phyloP scores from a whole-genome alignment of 768 basidiomycete species.

The Tulasnella sp. region DNA sequence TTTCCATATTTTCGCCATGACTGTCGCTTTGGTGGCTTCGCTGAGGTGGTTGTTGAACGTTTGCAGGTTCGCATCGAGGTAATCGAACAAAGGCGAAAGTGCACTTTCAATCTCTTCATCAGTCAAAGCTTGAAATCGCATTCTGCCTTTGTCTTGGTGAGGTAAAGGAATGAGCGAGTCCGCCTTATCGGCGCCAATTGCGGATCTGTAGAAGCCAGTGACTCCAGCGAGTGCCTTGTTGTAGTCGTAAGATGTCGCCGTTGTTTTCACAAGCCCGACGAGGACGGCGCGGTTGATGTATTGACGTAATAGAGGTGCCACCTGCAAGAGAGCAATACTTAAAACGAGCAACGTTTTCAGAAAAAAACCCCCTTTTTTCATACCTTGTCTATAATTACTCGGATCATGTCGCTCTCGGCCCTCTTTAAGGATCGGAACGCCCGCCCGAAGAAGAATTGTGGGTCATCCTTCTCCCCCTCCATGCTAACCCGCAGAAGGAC shows the following conservation, averaged over 20 bases:
- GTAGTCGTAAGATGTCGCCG: slow-evolving; percentile 69
- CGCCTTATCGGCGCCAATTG: slow-evolving; percentile 60
- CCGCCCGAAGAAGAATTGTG: slow-evolving; percentile 95
- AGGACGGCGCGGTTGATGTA: slow-evolving; percentile 77
- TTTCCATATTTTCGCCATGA: slow-evolving; percentile 95
- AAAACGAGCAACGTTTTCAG: too few relatives aligned
- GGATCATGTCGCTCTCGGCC: slow-evolving; percentile 92
- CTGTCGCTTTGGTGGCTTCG: slow-evolving; percentile 82
- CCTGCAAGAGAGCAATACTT: slow-evolving; percentile 52
- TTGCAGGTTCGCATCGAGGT: slow-evolving; percentile 91
- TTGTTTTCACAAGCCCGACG: slow-evolving; percentile 72
- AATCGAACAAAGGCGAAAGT: slow-evolving; percentile 90
- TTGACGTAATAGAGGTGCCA: slow-evolving; percentile 90
- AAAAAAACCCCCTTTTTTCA: too few relatives aligned
- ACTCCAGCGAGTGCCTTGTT: slow-evolving; percentile 87
- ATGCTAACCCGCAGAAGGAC: slow-evolving; percentile 89
- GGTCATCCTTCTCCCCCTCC: slow-evolving; percentile 99
- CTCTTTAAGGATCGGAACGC: slow-evolving; percentile 93
- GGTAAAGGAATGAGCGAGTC: slow-evolving; percentile 83
- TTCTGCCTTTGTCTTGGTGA: slow-evolving; percentile 70
- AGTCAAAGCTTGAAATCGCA: slow-evolving; percentile 77
- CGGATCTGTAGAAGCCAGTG: slow-evolving; percentile 79
- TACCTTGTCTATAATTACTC: slow-evolving; percentile 98
- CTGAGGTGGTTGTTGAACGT: slow-evolving; percentile 88
- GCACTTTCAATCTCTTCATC: slow-evolving; percentile 95